phyloP scores from a whole-genome alignment of 441 rosid species.

The Oxalis stricta region DNA sequence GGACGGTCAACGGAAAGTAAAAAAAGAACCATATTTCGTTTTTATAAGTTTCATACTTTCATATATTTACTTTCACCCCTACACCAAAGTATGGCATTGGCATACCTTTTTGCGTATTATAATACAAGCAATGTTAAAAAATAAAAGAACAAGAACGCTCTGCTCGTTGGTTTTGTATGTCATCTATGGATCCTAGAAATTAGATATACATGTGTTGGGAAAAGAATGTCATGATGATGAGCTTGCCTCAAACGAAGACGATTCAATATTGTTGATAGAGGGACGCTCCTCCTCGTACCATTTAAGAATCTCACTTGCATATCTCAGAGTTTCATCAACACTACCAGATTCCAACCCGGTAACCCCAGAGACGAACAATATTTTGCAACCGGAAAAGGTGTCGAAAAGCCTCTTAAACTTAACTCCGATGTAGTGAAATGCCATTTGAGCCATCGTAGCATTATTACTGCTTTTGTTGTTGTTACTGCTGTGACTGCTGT shows the following conservation, averaged over 20 bases:
- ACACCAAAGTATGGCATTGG: no score
- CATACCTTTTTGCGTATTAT: no score
- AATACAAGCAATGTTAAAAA: no score
- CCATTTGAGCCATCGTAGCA: slow-evolving; percentile 36
- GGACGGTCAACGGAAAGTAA: no score
- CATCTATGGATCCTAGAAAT: no score
- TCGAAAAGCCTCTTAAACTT: slow-evolving; percentile 44
- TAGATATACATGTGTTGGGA: no score
- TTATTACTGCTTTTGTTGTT: slow-evolving; percentile 11
- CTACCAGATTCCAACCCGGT: slow-evolving; percentile 38
- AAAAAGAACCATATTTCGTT: no score
- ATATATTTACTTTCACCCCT: no score
- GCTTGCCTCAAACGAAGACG: slow-evolving; percentile 42
- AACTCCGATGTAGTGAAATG: slow-evolving; percentile 36
- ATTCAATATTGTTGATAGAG: slow-evolving; percentile 20
- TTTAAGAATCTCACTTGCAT: slow-evolving; percentile 35
- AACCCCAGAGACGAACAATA: slow-evolving; percentile 30
- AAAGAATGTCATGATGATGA: slow-evolving; percentile 22
- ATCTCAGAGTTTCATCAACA: slow-evolving; percentile 35
- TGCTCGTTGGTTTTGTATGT: no score
- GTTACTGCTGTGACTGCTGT: slow-evolving; percentile 16
- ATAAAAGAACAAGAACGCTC: no score
- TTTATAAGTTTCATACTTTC: no score
- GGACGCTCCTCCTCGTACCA: slow-evolving; percentile 26
- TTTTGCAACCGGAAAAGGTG: slow-evolving; percentile 27